A percentile compares a stretch with the other conserved stretches of the same genome.
These are phyloP conservation scores for Quercus engelmannii DNA, from an alignment of 306 rosid species.

Conservation along the genomic window DNA sequence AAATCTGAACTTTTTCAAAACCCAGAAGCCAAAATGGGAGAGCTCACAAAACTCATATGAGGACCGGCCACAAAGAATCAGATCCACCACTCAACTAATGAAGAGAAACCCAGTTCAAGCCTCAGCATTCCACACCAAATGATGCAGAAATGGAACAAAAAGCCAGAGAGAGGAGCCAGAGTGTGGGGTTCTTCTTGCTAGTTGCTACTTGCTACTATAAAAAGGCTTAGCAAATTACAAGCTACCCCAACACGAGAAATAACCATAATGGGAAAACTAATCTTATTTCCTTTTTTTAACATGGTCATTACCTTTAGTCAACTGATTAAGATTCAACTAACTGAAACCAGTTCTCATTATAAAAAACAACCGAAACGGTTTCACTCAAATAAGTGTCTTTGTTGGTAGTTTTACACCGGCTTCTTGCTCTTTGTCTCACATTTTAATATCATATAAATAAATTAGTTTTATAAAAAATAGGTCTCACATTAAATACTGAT, in stretches of 20 bases:
- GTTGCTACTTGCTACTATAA: neutral
- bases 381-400: no score
- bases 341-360: no score
- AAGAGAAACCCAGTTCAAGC: slow-evolving; percentile 17
- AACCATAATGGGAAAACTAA: slow-evolving; percentile 16
- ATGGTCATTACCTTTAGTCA: slow-evolving; percentile 10
- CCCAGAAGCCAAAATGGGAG: slow-evolving; percentile 1
- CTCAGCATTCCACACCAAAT: slow-evolving; percentile 24
- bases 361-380: no score
- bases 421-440: no score
- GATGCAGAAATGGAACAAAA: slow-evolving; percentile 12
- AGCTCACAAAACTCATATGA: slow-evolving; percentile 5
- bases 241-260: slow-evolving; percentile 13
- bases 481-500: no score
- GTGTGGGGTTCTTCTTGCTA: neutral
- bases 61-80: slow-evolving; percentile 15
- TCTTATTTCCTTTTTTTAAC: neutral
- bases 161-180: slow-evolving; percentile 2
- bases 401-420: no score
- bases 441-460: no score
- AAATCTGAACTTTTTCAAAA: slow-evolving; percentile 2
- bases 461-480: neutral
- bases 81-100: slow-evolving; percentile 28
- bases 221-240: slow-evolving; percentile 10
- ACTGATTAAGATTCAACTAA: neutral